These are phyloP conservation scores for Aspergillus pseudoglaucus DNA, from an alignment of 2,329 filamentous ascomycete species.

Conservation along the genomic window DNA sequence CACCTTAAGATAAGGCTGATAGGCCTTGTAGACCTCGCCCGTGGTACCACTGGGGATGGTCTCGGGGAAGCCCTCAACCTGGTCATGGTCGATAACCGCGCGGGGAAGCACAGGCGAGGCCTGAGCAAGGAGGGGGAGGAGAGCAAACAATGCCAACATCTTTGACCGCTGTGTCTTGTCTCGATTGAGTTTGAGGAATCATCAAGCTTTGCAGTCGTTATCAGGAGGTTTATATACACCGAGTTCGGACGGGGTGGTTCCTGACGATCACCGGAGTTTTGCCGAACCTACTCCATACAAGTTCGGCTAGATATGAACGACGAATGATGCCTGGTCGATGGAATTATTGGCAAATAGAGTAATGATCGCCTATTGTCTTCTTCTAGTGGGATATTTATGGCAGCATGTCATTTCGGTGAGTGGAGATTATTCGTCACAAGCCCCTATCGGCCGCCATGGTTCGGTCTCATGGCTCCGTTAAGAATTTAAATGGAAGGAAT, in stretches of 20 bases:
- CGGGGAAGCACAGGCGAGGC: conserved; percentile 17
- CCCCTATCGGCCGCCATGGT: too few species aligned
- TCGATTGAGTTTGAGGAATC: not conserved
- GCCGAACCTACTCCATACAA: not conserved
- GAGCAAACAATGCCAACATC: not conserved
- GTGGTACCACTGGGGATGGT: conserved; percentile 44
- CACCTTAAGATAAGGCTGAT: conserved; percentile 51
- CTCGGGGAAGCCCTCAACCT: conserved; percentile 49
- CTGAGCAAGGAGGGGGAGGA: not conserved
- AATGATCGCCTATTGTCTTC: too few species aligned
- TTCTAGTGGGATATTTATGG: too few species aligned
- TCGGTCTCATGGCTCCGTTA: too few species aligned
- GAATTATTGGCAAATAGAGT: too few species aligned
- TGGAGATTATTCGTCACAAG: too few species aligned
- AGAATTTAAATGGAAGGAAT: too few species aligned
- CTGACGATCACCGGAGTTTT: not conserved
- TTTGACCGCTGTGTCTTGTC: not conserved
- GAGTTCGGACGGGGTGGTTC: not conserved
- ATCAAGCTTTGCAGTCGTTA: not conserved
- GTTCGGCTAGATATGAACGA: not conserved
- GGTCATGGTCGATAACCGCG: conserved; percentile 40
- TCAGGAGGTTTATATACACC: not conserved
- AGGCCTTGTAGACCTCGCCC: conserved; percentile 48
- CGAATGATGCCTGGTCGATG: too few species aligned
- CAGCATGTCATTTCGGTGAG: too few species aligned